Conservation (phyloP, 345 rosid species). For the Hibiscus mutabilis region DNA sequence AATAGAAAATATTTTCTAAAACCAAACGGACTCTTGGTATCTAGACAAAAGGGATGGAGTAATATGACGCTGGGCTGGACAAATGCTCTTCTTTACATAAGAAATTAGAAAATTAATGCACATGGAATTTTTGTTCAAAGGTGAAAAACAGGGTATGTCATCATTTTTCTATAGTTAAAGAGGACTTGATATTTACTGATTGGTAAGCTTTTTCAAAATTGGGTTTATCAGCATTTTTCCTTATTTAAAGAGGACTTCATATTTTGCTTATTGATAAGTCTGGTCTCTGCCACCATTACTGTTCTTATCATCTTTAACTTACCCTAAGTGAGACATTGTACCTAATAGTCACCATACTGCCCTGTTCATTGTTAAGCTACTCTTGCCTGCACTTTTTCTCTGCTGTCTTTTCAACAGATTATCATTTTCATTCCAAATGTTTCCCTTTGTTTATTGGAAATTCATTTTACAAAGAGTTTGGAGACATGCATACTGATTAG, state of each 20-base stretch:
- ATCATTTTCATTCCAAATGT: not conserved
- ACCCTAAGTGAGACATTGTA: not conserved
- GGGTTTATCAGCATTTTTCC: not conserved
- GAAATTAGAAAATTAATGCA: not conserved
- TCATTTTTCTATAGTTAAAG: not conserved
- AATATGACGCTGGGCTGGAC: slow-evolving; percentile 10
- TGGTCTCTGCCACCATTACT: not conserved
- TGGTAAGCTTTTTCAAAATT: not conserved
- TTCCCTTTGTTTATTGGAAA: not conserved
- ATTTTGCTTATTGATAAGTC: not conserved
- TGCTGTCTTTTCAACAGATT: not conserved
- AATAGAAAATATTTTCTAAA: too few species aligned
- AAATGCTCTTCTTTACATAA: not conserved
- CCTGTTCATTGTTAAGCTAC: not conserved
- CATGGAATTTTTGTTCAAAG: not conserved
- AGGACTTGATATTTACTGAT: not conserved
- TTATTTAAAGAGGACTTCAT: not conserved
- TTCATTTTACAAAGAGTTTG: not conserved
- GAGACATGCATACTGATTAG: not conserved
- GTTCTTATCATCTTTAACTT: not conserved
- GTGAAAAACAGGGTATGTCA: not conserved
- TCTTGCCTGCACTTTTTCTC: not conserved
- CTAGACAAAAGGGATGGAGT: not conserved
- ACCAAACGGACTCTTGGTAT: too few species aligned
- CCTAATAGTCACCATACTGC: not conserved